Evolutionary conservation across 306 rosid species (phyloP).

Genomic region (Cucurbita pepo): DNA sequence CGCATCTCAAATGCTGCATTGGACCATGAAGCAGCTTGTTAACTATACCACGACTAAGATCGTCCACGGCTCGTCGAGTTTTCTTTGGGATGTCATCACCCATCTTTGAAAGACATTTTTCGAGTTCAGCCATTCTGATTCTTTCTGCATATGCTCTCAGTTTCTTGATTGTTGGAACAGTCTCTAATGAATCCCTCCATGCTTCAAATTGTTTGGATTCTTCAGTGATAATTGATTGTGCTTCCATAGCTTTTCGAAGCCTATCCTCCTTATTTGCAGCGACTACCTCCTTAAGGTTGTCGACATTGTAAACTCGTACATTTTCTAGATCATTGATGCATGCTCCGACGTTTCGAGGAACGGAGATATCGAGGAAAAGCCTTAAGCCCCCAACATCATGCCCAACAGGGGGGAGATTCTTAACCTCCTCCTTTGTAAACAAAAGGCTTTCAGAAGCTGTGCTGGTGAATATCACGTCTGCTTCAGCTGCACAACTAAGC

Average conservation of each 20-base stretch:
- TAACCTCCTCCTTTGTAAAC: conserved; percentile 55
- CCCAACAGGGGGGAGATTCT: conserved; percentile 54
- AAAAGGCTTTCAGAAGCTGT: conserved; percentile 86
- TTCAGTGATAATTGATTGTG: conserved; percentile 72
- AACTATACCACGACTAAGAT: conserved; percentile 92
- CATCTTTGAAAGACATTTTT: conserved; percentile 85
- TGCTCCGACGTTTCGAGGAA: conserved; percentile 85
- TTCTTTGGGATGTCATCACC: conserved; percentile 91
- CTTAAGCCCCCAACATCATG: conserved; percentile 57
- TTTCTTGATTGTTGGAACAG: conserved; percentile 95
- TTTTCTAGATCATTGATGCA: conserved; percentile 58
- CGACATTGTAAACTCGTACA: conserved; percentile 66
- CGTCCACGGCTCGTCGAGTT: conserved; percentile 81
- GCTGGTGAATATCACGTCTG: conserved; percentile 81
- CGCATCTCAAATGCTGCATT: conserved; percentile 95
- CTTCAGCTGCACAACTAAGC: conserved; percentile 52
- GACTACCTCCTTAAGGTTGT: conserved; percentile 93
- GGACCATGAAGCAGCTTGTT: conserved; percentile 98
- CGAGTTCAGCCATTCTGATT: conserved; percentile 81
- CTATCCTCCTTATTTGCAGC: conserved; percentile 99
- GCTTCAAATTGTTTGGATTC: conserved; percentile 93
- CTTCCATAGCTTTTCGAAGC: conserved; percentile 83
- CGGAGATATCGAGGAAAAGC: conserved; percentile 76
- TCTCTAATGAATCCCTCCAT: conserved; percentile 96
- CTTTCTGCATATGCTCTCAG: conserved; percentile 94